phyloP scores from a whole-genome alignment of 1,139 yeast species.

The Saccharomycopsis hybrid region DNA sequence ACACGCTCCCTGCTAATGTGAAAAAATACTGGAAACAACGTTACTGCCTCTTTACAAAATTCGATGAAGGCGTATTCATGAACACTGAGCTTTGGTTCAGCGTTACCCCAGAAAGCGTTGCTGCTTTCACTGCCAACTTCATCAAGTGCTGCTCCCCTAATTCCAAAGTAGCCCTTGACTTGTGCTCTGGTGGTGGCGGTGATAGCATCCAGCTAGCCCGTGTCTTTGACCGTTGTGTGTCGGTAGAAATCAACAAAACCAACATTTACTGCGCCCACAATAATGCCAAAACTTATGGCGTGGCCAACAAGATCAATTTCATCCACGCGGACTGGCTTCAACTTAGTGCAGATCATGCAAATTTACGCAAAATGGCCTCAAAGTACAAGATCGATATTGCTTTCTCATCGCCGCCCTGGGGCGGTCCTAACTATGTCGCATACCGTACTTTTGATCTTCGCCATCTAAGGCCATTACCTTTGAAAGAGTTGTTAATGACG shows the following conservation, averaged over 20 bases:
- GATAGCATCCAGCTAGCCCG: conserved; percentile 79
- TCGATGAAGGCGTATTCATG: conserved; percentile 66
- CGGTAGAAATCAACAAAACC: conserved; percentile 56
- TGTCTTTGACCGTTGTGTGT: conserved; percentile 50
- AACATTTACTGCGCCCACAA: conserved; percentile 62
- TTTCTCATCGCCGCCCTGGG: conserved; percentile 96
- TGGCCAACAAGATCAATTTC: conserved; percentile 42
- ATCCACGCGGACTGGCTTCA: conserved; percentile 51
- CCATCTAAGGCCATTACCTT: conserved; percentile 40
- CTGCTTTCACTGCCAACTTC: conserved; percentile 56
- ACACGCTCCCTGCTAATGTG: neutral
- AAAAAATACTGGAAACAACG: conserved; percentile 52
- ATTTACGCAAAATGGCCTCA: conserved; percentile 26
- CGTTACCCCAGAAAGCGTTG: conserved; percentile 81
- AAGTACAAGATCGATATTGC: conserved; percentile 50
- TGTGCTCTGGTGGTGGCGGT: conserved; percentile 96
- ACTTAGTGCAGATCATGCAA: conserved; percentile 28
- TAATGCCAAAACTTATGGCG: conserved; percentile 70
- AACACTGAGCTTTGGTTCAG: conserved; percentile 82
- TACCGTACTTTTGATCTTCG: conserved; percentile 41
- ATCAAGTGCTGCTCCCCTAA: conserved; percentile 44
- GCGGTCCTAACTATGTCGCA: conserved; percentile 67
- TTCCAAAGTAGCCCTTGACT: conserved; percentile 45
- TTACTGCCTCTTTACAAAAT: conserved; percentile 50
- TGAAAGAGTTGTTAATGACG: conserved; percentile 40